Evolutionary conservation across 441 rosid genomes (phyloP).

Genomic region (Adansonia gregorii): DNA sequence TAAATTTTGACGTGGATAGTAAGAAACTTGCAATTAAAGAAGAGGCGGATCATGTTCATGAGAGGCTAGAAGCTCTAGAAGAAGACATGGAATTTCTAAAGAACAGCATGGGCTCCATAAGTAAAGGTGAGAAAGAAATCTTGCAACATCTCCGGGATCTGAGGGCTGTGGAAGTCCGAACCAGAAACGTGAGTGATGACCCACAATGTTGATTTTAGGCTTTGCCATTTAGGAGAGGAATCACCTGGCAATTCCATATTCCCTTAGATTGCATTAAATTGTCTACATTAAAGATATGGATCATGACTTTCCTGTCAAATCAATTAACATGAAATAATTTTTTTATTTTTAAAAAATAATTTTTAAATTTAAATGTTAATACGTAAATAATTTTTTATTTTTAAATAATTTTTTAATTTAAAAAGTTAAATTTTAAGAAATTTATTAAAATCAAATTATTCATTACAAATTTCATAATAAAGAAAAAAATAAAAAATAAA

Average conservation of each 20-base stretch:
- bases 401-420: too few relatives aligned
- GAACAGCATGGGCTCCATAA: constrained; percentile 55
- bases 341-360: too few relatives aligned
- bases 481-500: too few relatives aligned
- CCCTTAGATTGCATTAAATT: background rate
- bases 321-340: background rate
- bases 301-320: background rate
- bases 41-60: constrained; percentile 65
- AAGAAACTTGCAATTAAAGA: constrained; percentile 58
- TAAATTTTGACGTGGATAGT: constrained; percentile 45
- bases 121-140: constrained; percentile 63
- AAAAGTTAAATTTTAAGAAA: too few relatives aligned
- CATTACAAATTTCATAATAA: too few relatives aligned
- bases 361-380: too few relatives aligned
- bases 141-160: constrained; percentile 69
- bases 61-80: constrained; percentile 67
- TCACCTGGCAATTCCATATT: constrained; percentile 33
- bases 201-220: constrained; percentile 27
- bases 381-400: too few relatives aligned
- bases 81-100: constrained; percentile 59
- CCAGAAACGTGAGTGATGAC: constrained; percentile 39
- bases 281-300: background rate
- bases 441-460: too few relatives aligned
- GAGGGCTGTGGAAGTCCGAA: constrained; percentile 58
- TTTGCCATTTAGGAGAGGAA: constrained; percentile 20